A percentile compares a stretch with the other conserved stretches of the same genome.
phyloP scores from a whole-genome alignment of 352 stramenopile species.

The Globisporangium mamillatum region DNA sequence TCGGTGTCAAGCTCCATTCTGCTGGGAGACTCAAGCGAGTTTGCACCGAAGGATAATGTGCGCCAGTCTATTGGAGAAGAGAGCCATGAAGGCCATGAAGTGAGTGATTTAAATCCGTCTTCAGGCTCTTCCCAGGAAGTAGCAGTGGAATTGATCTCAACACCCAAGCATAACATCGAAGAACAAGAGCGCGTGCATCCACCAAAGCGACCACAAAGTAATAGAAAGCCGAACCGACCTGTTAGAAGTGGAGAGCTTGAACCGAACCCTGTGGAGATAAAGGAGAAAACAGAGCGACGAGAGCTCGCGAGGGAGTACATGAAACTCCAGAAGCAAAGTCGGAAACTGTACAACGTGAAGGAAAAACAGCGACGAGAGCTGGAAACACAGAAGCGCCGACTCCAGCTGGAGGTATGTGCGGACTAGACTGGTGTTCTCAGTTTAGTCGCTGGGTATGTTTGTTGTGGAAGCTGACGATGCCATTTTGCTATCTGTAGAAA shows the following conservation, averaged over 20 bases:
- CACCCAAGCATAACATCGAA: neutral
- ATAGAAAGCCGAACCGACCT: neutral
- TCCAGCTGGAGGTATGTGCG: constrained; percentile 48
- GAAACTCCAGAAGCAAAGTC: constrained; percentile 53
- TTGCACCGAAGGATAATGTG: neutral
- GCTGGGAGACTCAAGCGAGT: neutral
- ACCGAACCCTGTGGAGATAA: constrained; percentile 9
- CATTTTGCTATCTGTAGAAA: constrained; percentile 9
- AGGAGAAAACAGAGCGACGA: constrained; percentile 42
- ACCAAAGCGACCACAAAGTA: neutral
- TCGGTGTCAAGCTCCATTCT: constrained; percentile 15
- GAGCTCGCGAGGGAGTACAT: constrained; percentile 67
- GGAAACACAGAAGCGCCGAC: constrained; percentile 34
- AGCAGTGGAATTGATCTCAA: no score
- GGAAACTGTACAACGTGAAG: constrained; percentile 32
- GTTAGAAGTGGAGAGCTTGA: neutral
- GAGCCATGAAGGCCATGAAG: constrained; percentile 7
- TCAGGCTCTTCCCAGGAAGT: neutral
- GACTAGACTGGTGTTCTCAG: neutral
- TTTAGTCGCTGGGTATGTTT: neutral
- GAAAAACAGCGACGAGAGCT: constrained; percentile 33
- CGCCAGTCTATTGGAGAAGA: constrained; percentile 18
- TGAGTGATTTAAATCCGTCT: no score
- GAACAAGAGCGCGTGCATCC: neutral
- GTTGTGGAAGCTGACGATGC: neutral